Evolutionary conservation across 257 asterid genomes (phyloP).

Genomic region (Gynochthodes officinalis): DNA sequence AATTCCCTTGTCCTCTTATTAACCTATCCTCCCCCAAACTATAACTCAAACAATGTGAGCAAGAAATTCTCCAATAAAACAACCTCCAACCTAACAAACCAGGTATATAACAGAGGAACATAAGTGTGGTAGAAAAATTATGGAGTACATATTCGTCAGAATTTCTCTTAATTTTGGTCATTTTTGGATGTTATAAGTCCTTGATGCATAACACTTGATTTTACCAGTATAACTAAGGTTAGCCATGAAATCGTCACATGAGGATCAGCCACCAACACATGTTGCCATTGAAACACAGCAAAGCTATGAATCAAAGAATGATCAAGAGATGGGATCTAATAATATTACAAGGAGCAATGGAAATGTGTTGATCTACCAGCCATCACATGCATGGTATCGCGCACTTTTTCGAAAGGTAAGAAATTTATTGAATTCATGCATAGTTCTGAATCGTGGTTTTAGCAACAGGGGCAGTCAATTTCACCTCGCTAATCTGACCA

Average conservation of each 20-base stretch:
- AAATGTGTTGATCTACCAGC: not conserved
- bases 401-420: slow-evolving; percentile 13
- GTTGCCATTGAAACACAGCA: slow-evolving; percentile 15
- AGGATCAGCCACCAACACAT: slow-evolving; percentile 7
- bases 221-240: not conserved
- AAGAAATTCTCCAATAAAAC: slow-evolving; percentile 8
- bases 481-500: not conserved
- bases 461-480: not conserved
- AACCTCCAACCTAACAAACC: not conserved
- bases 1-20: slow-evolving; percentile 15
- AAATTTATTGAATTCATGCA: too few relatives aligned
- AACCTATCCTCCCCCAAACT: slow-evolving; percentile 9
- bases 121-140: too few relatives aligned
- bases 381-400: not conserved
- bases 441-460: not conserved
- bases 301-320: slow-evolving; percentile 2
- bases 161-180: not conserved
- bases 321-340: slow-evolving; percentile 7
- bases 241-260: slow-evolving; percentile 17
- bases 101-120: not conserved
- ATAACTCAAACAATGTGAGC: not conserved
- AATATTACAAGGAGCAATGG: not conserved
- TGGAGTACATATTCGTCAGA: too few relatives aligned
- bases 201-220: not conserved
- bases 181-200: not conserved